These are phyloP conservation scores for Sclerotinia minor DNA, from an alignment of 2,329 filamentous ascomycete genomes.

Conservation along the genomic window DNA sequence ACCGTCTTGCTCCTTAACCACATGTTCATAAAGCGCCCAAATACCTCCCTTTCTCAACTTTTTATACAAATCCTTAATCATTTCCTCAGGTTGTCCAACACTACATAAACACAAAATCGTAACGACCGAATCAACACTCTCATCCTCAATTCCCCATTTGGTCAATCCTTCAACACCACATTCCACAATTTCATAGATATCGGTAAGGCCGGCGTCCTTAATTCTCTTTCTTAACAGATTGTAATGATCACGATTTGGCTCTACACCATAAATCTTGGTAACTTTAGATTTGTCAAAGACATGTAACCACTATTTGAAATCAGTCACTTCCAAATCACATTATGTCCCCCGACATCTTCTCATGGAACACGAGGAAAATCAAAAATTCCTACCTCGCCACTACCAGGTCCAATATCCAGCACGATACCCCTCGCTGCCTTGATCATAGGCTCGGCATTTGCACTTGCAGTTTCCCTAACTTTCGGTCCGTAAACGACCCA, in stretches of 20 bases:
- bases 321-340: constrained; percentile 49
- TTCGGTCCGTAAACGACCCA: constrained; percentile 57
- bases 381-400: constrained; percentile 57
- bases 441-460: constrained; percentile 49
- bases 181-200: constrained; percentile 61
- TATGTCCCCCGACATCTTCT: constrained; percentile 31
- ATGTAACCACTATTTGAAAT: constrained; percentile 43
- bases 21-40: constrained; percentile 41
- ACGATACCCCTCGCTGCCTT: constrained; percentile 34
- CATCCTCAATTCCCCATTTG: constrained; percentile 48
- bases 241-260: constrained; percentile 60
- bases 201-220: constrained; percentile 53
- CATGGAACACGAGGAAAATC: constrained; percentile 46
- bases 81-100: constrained; percentile 32
- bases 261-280: constrained; percentile 59
- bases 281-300: constrained; percentile 30
- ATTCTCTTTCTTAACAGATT: constrained; percentile 50
- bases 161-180: constrained; percentile 60
- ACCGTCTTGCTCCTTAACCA: constrained; percentile 30
- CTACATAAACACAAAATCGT: constrained; percentile 39
- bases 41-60: constrained; percentile 36
- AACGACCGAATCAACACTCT: constrained; percentile 37
- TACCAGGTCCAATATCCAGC: constrained; percentile 61
- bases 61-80: constrained; percentile 36
- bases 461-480: constrained; percentile 47